Conservation (phyloP, 768 basidiomycete genomes). For the Tubosaeta sp. region DNA sequence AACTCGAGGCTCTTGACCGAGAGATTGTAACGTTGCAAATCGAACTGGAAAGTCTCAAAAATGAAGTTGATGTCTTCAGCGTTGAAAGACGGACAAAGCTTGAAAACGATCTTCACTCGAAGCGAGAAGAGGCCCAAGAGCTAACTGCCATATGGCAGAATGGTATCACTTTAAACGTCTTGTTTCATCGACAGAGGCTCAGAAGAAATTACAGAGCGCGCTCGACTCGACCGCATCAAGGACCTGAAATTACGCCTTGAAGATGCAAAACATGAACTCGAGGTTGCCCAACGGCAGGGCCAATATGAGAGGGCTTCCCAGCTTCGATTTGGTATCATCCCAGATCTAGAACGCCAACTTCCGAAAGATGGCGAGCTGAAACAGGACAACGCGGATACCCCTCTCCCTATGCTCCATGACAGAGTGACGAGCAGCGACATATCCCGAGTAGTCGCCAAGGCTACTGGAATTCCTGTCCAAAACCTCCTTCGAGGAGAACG, state of each 20-base stretch:
- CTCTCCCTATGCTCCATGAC: constrained; percentile 72
- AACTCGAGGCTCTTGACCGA: constrained; percentile 75
- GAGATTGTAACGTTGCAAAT: constrained; percentile 86
- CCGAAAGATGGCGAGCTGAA: constrained; percentile 49
- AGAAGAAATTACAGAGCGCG: constrained; percentile 47
- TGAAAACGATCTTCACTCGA: constrained; percentile 56
- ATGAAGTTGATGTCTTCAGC: constrained; percentile 81
- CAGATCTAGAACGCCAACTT: constrained; percentile 69
- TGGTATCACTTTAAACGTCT: constrained; percentile 34
- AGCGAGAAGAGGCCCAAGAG: constrained; percentile 57
- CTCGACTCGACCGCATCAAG: constrained; percentile 65
- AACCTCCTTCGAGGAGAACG: constrained; percentile 85
- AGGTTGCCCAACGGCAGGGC: constrained; percentile 87
- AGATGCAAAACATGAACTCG: constrained; percentile 79
- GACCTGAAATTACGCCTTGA: constrained; percentile 72
- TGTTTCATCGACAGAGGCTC: not conserved
- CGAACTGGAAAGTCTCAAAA: constrained; percentile 85
- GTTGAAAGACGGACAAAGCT: constrained; percentile 67
- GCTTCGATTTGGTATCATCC: constrained; percentile 82
- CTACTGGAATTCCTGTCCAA: constrained; percentile 89
- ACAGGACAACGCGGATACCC: constrained; percentile 38
- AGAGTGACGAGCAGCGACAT: constrained; percentile 89
- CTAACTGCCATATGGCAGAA: constrained; percentile 71
- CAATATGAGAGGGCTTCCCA: constrained; percentile 79
- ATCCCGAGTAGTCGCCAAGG: constrained; percentile 79